Evolutionary conservation across 768 basidiomycete genomes (phyloP), one percentile per base, ranked within the genome.

Genomic region (Suillus bovinus): DNA sequence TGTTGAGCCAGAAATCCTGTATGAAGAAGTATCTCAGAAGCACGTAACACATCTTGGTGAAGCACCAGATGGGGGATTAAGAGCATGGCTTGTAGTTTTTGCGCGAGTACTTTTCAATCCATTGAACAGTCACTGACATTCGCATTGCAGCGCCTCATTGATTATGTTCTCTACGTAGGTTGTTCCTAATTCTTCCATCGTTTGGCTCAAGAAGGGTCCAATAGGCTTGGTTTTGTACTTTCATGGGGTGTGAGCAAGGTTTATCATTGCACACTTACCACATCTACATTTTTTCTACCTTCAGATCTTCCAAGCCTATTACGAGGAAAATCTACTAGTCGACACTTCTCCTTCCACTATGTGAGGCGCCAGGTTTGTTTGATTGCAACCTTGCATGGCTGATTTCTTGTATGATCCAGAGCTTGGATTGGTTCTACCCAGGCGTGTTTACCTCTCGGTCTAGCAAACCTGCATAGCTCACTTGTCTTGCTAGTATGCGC

Each of bases 361-460:
- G 88, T 88, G 69, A 63, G 50, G 81, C 17, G 36, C 5, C 13
- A 39, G 1, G 17, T 13, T 39, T 7, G 11, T 27, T 36, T 7
- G 27, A 29, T 34, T 56, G 36, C 38, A 20, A 14, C 13, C 2
- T 14, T 11, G 1, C 33, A 50, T 29, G 11, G 39, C 13, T 24
- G n/a, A 24, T 22, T 3, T 27, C 29, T 33, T 50, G 17, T 17
- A 20, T 6, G 61, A 55, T 20, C 29, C 63, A 91, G 90, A 50
- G 84, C 90, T 47, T 93, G 90, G 90, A 92, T 93, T 38, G 90
- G 91, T 6, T 92, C 90, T 1, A 76, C 87, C 27, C 90, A 91
- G 77, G 89, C 86, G 52, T 4, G 67, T 63, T 24, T 63, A 34
- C 14, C 8, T 55, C 44, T 16, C 4, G 53, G 49, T 49, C 52